Evolutionary conservation across 305 asterid species (phyloP), one percentile per base, ranked within the genome.

Genomic region (Rubia tinctorum): DNA sequence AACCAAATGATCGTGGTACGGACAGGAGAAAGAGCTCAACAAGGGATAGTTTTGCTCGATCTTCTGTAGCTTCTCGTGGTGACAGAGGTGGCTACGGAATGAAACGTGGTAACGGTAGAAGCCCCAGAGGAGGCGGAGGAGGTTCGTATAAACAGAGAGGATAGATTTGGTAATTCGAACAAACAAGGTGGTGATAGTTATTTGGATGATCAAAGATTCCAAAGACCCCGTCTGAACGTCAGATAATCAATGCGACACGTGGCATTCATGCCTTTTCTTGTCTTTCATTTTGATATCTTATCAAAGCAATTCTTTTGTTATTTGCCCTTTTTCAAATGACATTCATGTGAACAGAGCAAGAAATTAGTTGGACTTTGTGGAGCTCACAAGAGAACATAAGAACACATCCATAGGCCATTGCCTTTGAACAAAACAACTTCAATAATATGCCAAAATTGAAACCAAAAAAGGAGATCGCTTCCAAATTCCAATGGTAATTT

Each of bases 221-320:
- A 45, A 71, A 86, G 96, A 75, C 91, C 97, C 34, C 83, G 97
- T 72, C 27, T 51, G 56, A 93, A 93, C 39, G 96, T 91, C 27
- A 82, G 98, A 68, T 93, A 79, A 87, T 9, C 11, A 9, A 10
- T 11, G 1, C 9, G 22, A 59, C 40, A 0, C 7, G 0, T 37
- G 40, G 40, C 40, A 37, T 37, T 37, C 40, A 37, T 37, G 40
- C 40, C 40, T 37, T 37, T 5, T 9, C 1, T 59, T 23, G 2
- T 25, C 23, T 59, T 22, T 3, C 7, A 55, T 53, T 17, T 18
- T 53, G 59, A 6, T 53, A 53, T 17, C 20, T 6, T 51, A 51
- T 58, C 63, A 58, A 58, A 58, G 34, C 6, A 58, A 8, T 15
- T 58, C n/a, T 58, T 58, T 23, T 23, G 65, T 23, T 59, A 25